Evolutionary conservation across 1,284 basidiomycete species (phyloP).

Genomic region (Phylloboletellus chloephorus): DNA sequence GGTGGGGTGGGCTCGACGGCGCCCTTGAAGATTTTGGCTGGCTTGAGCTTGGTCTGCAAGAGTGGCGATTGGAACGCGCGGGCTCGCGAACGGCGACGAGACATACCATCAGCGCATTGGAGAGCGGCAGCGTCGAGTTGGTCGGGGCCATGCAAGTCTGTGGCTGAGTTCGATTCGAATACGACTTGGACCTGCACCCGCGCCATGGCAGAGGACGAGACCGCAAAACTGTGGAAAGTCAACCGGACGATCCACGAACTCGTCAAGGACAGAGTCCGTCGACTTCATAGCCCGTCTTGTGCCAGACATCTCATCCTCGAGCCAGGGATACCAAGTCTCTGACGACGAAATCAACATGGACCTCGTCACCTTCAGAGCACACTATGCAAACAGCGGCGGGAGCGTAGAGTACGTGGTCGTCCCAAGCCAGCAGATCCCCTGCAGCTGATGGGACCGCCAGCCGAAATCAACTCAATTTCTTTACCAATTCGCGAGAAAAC

Average conservation of each 20-base stretch:
- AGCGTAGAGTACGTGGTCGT: slow-evolving; percentile 52
- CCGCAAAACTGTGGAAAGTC: slow-evolving; percentile 89
- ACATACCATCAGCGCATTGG: slow-evolving; percentile 45
- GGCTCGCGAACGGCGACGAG: background rate
- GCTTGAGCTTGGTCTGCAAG: slow-evolving; percentile 67
- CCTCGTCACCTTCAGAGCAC: slow-evolving; percentile 64
- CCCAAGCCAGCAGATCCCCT: slow-evolving; percentile 1
- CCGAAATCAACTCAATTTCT: slow-evolving; percentile 84
- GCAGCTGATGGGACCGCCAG: slow-evolving; percentile 39
- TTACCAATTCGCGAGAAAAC: slow-evolving; percentile 67
- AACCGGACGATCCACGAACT: slow-evolving; percentile 97
- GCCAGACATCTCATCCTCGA: slow-evolving; percentile 17
- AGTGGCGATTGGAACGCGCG: slow-evolving; percentile 1
- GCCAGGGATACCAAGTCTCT: slow-evolving; percentile 81
- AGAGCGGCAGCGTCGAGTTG: slow-evolving; percentile 34
- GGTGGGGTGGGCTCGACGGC: slow-evolving; percentile 61
- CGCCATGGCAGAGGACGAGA: slow-evolving; percentile 68
- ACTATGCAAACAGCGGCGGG: slow-evolving; percentile 60
- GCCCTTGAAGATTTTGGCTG: slow-evolving; percentile 83
- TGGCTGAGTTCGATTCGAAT: slow-evolving; percentile 35
- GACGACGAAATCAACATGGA: slow-evolving; percentile 90
- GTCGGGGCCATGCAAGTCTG: slow-evolving; percentile 19
- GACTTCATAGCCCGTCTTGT: slow-evolving; percentile 8
- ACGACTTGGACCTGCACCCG: slow-evolving; percentile 23
- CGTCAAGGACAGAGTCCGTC: slow-evolving; percentile 80